Evolutionary conservation across 2,329 filamentous ascomycete species (phyloP).

Genomic region (Colletotrichum simmondsii): DNA sequence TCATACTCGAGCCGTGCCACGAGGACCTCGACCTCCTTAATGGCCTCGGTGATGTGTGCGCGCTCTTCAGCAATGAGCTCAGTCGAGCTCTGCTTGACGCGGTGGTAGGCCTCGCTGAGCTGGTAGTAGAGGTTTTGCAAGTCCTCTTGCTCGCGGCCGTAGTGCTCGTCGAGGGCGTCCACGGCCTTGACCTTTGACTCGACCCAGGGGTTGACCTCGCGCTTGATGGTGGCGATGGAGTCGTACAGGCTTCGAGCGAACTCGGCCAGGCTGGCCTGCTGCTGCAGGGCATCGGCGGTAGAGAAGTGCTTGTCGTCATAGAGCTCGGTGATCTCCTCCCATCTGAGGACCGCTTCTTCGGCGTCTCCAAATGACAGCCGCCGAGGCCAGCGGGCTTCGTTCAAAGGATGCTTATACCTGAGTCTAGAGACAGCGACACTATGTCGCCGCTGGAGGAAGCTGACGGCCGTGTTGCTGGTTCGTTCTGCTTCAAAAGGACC

Average conservation of each 20-base stretch:
- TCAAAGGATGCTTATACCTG: slow-evolving; percentile 46
- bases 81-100: slow-evolving; percentile 73
- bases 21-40: slow-evolving; percentile 83
- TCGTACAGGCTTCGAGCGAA: slow-evolving; percentile 66
- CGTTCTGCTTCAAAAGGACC: slow-evolving; percentile 62
- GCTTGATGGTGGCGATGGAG: slow-evolving; percentile 62
- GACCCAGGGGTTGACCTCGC: slow-evolving; percentile 70
- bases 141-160: slow-evolving; percentile 71
- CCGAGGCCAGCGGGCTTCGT: slow-evolving; percentile 75
- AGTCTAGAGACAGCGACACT: slow-evolving; percentile 57
- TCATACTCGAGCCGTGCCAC: slow-evolving; percentile 93
- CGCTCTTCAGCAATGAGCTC: slow-evolving; percentile 78
- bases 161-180: slow-evolving; percentile 68
- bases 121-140: slow-evolving; percentile 76
- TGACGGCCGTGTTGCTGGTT: slow-evolving; percentile 53
- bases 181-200: slow-evolving; percentile 66
- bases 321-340: slow-evolving; percentile 66
- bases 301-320: slow-evolving; percentile 43
- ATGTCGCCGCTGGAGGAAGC: slow-evolving; percentile 70
- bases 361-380: slow-evolving; percentile 81
- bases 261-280: slow-evolving; percentile 52
- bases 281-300: slow-evolving; percentile 32
- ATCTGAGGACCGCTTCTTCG: slow-evolving; percentile 78
- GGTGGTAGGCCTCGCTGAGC: slow-evolving; percentile 76
- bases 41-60: slow-evolving; percentile 73